Base-by-base conservation (phyloP, 768 basidiomycete species). In the Tricholomella constricta region DNA sequence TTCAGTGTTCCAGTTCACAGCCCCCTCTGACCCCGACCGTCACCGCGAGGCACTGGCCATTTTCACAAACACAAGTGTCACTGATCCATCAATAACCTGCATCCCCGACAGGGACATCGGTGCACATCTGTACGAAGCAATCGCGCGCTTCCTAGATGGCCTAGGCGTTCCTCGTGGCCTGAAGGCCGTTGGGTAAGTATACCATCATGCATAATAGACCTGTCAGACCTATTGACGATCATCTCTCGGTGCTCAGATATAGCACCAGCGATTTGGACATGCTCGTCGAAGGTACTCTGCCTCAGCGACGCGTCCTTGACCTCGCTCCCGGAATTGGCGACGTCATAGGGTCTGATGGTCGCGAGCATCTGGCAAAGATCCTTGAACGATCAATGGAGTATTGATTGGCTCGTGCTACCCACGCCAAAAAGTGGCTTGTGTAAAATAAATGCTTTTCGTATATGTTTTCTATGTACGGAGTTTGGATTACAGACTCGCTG, bases 1-100 rank as follows among this genome's bases (percentile, higher is more conserved):
- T 46, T 15, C 45, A 82, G 96, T 98, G 38, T 98, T 98, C 80
- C 84, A 89, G 64, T 98, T 95, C 71, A 98, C 96, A 7, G 89
- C 96, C 0, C 94, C 96, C 6, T 95, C 95, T 4, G 87, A 92
- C 0, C 93, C 94, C 2, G 84, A 88, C 55, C 88, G 94, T 37
- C 95, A 98, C 71, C 87, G 95, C 40, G 85, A 92, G 69, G 91
- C 86, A 1, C 79, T 95, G 14, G 85, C 89, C 2, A 85, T 96
- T 62, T 98, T 97, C 78, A 83, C 79, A 36, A 69, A 73, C 51
- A 84, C 83, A 0, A 84, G 78, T 22, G 66, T 77, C n/a, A 76
- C 84, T 1, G 85, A 91, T 71, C 81, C 89, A 12, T 81, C 83
- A 2, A 85, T 92, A 60, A 72, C 79, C 3, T 81, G 83, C 32